These are phyloP conservation scores for Diaporthe australafricana DNA, from an alignment of 2,329 filamentous ascomycete genomes.

Conservation along the genomic window DNA sequence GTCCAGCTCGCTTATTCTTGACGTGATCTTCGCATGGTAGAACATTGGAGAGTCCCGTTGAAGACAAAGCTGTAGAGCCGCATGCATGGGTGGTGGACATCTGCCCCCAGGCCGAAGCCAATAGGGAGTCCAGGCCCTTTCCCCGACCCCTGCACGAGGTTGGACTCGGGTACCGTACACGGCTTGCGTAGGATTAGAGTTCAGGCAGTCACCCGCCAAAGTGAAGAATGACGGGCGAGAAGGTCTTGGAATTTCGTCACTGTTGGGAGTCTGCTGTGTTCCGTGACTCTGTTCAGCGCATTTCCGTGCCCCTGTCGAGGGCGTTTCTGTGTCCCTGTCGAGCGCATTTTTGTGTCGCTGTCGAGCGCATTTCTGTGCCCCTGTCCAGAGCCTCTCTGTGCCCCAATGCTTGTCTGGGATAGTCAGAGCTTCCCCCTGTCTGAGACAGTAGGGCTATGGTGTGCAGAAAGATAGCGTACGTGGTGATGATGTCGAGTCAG, in stretches of 20 bases:
- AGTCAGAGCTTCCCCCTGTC: no score
- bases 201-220: not conserved
- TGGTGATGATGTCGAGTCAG: no score
- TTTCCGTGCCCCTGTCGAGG: no score
- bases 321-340: no score
- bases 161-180: slow-evolving; percentile 9
- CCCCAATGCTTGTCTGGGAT: no score
- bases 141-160: not conserved
- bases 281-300: no score
- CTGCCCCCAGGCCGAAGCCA: not conserved
- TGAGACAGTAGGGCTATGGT: no score
- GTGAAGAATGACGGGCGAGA: not conserved
- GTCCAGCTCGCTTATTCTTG: not conserved
- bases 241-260: not conserved
- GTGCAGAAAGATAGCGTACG: no score
- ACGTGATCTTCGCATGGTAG: no score
- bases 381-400: no score
- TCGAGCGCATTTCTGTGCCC: no score
- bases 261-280: not conserved
- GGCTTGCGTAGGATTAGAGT: not conserved
- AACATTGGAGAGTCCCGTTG: not conserved
- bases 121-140: not conserved
- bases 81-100: not conserved
- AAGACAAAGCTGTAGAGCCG: not conserved
- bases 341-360: no score